phyloP scores from a whole-genome alignment of 768 basidiomycete genomes.

The Amyloporia xantha region DNA sequence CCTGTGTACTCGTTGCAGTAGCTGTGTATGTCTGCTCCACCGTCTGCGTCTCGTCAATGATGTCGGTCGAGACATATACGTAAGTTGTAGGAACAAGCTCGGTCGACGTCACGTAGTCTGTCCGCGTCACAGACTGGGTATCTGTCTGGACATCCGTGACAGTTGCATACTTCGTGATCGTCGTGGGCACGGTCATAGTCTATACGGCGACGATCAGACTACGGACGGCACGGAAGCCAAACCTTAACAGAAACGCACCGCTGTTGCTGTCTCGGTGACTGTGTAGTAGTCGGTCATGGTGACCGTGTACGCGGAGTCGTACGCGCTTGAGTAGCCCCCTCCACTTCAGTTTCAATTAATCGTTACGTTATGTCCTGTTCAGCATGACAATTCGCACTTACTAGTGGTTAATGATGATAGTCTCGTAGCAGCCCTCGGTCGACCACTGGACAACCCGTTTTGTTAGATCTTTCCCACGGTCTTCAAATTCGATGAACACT shows the following conservation, averaged over 20 bases:
- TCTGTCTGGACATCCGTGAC: slow-evolving; percentile 36
- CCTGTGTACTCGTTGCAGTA: slow-evolving; percentile 52
- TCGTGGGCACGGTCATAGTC: slow-evolving; percentile 35
- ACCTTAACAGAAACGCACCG: too few species aligned
- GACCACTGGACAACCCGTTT: too few species aligned
- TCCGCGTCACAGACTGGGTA: slow-evolving; percentile 23
- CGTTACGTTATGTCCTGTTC: background rate
- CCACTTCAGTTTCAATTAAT: slow-evolving; percentile 5
- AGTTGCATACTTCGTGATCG: slow-evolving; percentile 36
- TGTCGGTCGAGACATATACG: slow-evolving; percentile 61
- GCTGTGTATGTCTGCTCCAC: slow-evolving; percentile 56
- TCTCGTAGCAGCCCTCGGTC: slow-evolving; percentile 51
- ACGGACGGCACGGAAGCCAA: too few species aligned
- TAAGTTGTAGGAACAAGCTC: slow-evolving; percentile 56
- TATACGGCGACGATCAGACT: too few species aligned
- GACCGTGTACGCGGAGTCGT: slow-evolving; percentile 18
- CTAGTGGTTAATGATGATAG: slow-evolving; percentile 49
- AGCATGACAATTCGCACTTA: slow-evolving; percentile 8
- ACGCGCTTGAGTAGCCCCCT: slow-evolving; percentile 12
- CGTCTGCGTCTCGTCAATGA: slow-evolving; percentile 45
- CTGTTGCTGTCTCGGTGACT: slow-evolving; percentile 8
- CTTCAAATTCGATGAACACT: too few species aligned
- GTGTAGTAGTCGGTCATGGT: slow-evolving; percentile 13
- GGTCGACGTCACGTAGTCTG: slow-evolving; percentile 25
- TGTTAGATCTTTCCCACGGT: too few species aligned